phyloP scores from a whole-genome alignment of 805 yeast species.

The Lachancea quebecensis region DNA sequence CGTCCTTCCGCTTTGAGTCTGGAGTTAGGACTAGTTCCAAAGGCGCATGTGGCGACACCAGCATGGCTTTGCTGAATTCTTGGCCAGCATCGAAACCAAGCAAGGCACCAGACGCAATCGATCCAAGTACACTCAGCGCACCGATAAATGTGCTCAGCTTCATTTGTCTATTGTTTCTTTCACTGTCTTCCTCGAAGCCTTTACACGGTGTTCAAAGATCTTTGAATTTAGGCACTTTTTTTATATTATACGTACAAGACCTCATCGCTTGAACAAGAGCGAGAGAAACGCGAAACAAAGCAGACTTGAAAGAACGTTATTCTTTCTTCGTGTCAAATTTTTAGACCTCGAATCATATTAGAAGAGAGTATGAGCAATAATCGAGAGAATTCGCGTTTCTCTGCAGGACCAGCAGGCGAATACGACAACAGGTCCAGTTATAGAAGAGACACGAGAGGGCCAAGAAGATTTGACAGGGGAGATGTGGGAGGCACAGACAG shows the following conservation, averaged over 20 bases:
- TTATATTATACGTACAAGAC: too few species aligned
- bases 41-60: slow-evolving; percentile 86
- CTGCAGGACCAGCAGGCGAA: slow-evolving; percentile 2
- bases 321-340: not conserved
- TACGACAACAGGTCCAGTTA: not conserved
- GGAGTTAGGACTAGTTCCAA: slow-evolving; percentile 84
- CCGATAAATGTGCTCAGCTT: not conserved
- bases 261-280: too few species aligned
- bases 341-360: not conserved
- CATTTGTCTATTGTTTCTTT: not conserved
- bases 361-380: slow-evolving; percentile 1
- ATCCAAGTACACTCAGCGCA: not conserved
- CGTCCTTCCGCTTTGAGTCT: slow-evolving; percentile 87
- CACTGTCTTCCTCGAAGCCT: not conserved
- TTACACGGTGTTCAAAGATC: too few species aligned
- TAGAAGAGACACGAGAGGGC: slow-evolving; percentile 6
- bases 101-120: slow-evolving; percentile 23
- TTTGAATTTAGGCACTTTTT: too few species aligned
- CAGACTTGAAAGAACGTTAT: not conserved
- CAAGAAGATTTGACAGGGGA: not conserved
- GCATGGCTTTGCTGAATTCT: slow-evolving; percentile 76
- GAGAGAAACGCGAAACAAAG: too few species aligned
- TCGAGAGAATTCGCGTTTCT: slow-evolving; percentile 1
- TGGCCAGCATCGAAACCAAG: slow-evolving; percentile 88
- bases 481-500: slow-evolving; percentile 1